Conservation (phyloP, 1,284 basidiomycete species). For the Macrocystidia cucumis region DNA sequence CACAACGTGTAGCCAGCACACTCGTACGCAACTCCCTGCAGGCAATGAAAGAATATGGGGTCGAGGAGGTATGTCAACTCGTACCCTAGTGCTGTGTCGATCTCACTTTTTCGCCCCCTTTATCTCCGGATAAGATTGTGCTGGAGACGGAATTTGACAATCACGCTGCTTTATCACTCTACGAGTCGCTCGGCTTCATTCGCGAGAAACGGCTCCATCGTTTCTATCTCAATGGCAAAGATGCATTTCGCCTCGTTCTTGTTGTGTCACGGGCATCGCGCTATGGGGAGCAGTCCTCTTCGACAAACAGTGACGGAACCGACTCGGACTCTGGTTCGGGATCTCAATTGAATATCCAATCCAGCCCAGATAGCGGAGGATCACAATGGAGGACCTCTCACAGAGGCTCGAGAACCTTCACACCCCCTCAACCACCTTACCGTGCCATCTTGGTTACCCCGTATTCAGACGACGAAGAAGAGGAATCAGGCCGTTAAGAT, state of each 20-base stretch:
- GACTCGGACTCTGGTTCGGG: constrained; percentile 10
- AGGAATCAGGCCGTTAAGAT: constrained; percentile 21
- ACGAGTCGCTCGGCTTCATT: constrained; percentile 91
- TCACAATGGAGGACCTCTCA: constrained; percentile 10
- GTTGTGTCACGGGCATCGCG: no score
- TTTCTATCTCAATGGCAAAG: constrained; percentile 94
- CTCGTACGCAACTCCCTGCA: constrained; percentile 76
- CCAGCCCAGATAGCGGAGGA: no score
- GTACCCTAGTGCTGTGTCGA: background rate
- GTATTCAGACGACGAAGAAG: constrained; percentile 39
- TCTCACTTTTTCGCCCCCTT: constrained; percentile 5
- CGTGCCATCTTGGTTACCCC: constrained; percentile 32
- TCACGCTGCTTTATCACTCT: constrained; percentile 76
- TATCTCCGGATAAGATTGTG: constrained; percentile 54
- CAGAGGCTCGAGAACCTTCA: constrained; percentile 12
- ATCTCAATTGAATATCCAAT: no score
- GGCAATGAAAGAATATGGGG: constrained; percentile 73
- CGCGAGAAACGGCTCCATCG: constrained; percentile 91
- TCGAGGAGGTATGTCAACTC: constrained; percentile 64
- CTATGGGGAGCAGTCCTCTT: no score
- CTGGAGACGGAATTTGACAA: constrained; percentile 99
- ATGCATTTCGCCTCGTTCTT: constrained; percentile 73
- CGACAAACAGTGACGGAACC: constrained; percentile 21
- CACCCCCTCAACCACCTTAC: no score
- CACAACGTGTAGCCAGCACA: constrained; percentile 74